Conservation (phyloP, 2,329 filamentous ascomycete species). For the Diaporthe sp. region DNA sequence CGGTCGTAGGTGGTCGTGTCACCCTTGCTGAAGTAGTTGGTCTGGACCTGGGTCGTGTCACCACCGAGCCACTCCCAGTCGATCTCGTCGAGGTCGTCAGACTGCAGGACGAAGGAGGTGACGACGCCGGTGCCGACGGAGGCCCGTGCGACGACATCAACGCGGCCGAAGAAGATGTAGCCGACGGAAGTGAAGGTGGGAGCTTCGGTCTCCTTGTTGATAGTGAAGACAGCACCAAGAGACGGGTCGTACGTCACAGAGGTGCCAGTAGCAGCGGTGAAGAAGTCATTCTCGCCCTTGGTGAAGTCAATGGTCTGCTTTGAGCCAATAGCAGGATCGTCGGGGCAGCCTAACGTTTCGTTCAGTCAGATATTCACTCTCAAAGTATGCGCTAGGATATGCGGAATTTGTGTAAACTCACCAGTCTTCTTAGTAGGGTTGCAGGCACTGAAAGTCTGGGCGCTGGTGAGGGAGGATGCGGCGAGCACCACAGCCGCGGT, state of each 20-base stretch:
- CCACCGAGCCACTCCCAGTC: conserved; percentile 97
- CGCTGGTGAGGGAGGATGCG: conserved; percentile 62
- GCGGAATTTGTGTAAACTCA: conserved; percentile 47
- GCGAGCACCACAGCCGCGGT: conserved; percentile 62
- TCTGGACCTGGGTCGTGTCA: conserved; percentile 80
- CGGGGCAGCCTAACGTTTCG: conserved; percentile 69
- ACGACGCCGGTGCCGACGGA: conserved; percentile 88
- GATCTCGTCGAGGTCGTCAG: conserved; percentile 92
- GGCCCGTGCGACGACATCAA: conserved; percentile 83
- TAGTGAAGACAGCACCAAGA: conserved; percentile 71
- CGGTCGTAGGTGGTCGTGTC: conserved; percentile 79
- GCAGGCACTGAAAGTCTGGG: conserved; percentile 69
- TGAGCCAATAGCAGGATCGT: conserved; percentile 82
- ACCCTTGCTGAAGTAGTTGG: conserved; percentile 87
- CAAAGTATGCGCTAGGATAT: not conserved
- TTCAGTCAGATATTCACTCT: not conserved
- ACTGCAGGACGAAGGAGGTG: conserved; percentile 90
- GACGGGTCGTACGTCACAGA: conserved; percentile 58
- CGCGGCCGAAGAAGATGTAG: conserved; percentile 97
- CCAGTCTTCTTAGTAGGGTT: conserved; percentile 63
- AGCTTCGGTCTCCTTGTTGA: conserved; percentile 73
- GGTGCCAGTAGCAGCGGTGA: conserved; percentile 62
- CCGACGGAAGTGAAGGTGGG: conserved; percentile 82
- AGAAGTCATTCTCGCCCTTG: conserved; percentile 73
- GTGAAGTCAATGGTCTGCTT: conserved; percentile 79